Percentiles rank a stretch among this genome's conserved stretches.
Conservation (phyloP, 1,284 basidiomycete species). For the Salmacisia buchloeana region DNA sequence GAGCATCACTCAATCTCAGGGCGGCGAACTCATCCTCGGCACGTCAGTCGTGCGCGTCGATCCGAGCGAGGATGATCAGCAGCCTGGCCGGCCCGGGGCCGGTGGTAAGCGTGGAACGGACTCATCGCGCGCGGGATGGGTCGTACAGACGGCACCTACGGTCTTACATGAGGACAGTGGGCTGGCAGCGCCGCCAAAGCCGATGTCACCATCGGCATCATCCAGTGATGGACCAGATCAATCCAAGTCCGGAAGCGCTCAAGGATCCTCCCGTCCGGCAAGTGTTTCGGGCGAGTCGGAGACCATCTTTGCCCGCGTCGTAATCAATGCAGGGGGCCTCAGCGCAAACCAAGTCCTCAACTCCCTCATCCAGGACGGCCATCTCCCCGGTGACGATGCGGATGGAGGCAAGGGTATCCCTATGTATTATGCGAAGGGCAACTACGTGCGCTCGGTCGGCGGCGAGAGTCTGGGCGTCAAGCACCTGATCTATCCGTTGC, state of each 20-base stretch:
- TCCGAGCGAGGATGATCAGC: slow-evolving; percentile 52
- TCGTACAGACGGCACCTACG: slow-evolving; percentile 55
- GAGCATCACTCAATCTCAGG: slow-evolving; percentile 68
- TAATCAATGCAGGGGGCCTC: slow-evolving; percentile 85
- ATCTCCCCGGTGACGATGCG: slow-evolving; percentile 9
- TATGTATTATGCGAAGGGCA: slow-evolving; percentile 46
- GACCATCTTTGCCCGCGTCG: slow-evolving; percentile 70
- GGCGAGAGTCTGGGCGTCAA: slow-evolving; percentile 33
- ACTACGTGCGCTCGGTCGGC: slow-evolving; percentile 31
- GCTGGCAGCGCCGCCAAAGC: neutral
- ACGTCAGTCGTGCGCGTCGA: slow-evolving; percentile 86
- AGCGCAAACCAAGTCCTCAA: slow-evolving; percentile 53
- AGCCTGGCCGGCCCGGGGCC: neutral
- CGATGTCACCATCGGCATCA: too few species aligned
- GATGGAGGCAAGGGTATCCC: slow-evolving; percentile 13
- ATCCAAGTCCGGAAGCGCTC: neutral
- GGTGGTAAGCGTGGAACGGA: slow-evolving; percentile 27
- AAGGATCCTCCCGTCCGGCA: too few species aligned
- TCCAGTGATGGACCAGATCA: slow-evolving; percentile 28
- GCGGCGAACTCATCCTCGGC: slow-evolving; percentile 70
- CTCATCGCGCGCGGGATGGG: slow-evolving; percentile 54
- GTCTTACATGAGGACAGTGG: slow-evolving; percentile 10
- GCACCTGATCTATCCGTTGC: slow-evolving; percentile 45
- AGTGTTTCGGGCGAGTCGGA: slow-evolving; percentile 55
- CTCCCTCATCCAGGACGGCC: slow-evolving; percentile 22